These are phyloP conservation scores for Marasmius sp. DNA, from an alignment of 1,284 basidiomycete species.

Conservation along the genomic window DNA sequence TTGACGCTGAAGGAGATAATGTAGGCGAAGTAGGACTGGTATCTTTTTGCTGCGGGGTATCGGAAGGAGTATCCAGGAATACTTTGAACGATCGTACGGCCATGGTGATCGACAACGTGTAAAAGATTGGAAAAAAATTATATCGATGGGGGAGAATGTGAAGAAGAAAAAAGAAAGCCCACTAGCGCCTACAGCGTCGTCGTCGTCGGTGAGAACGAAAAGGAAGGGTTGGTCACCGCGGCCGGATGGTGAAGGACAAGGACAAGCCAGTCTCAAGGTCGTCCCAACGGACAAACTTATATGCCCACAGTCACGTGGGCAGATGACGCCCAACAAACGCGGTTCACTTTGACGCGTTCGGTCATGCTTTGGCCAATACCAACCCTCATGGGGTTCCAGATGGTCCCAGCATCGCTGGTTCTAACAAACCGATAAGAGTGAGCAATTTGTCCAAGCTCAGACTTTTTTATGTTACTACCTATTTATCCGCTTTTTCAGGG, in stretches of 20 bases:
- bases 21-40: constrained; percentile 18
- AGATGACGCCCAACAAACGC: not conserved
- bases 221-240: constrained; percentile 6
- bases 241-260: not conserved
- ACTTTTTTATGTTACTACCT: too few relatives aligned
- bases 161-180: constrained; percentile 14
- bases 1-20: constrained; percentile 14
- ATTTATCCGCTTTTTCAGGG: too few relatives aligned
- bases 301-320: not conserved
- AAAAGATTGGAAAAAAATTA: not conserved
- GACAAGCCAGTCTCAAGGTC: not conserved
- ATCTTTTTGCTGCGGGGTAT: constrained; percentile 25
- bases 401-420: too few relatives aligned
- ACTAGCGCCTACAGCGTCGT: constrained; percentile 1
- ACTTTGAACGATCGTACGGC: constrained; percentile 62
- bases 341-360: not conserved
- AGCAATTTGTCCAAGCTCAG: too few relatives aligned
- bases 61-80: constrained; percentile 55
- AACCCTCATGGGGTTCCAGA: too few relatives aligned
- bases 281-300: not conserved
- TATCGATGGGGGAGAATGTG: not conserved
- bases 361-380: too few relatives aligned
- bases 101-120: constrained; percentile 34
- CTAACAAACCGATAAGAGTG: too few relatives aligned
- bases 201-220: constrained; percentile 5